Evolutionary conservation across 108 stramenopile species (phyloP).

Genomic region (Nitzschia putrida): DNA sequence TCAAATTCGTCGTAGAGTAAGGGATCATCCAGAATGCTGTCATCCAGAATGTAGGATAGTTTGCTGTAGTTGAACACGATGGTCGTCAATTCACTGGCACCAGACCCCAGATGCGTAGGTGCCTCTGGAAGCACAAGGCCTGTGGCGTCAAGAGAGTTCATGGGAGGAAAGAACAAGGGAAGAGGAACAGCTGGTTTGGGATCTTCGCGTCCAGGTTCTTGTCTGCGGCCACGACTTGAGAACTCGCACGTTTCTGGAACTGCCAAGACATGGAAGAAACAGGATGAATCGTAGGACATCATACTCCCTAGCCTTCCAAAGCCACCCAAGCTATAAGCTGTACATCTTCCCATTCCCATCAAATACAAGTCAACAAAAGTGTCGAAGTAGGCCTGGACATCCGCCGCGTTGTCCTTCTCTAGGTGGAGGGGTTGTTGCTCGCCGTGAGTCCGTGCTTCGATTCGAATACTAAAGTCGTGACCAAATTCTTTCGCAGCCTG

Average conservation of each 20-base stretch:
- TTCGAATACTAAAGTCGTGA: constrained; percentile 2
- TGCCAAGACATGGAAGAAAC: constrained; percentile 12
- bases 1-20: constrained; percentile 15
- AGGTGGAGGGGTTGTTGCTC: constrained; percentile 46
- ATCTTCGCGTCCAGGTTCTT: not conserved
- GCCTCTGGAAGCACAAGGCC: too few relatives aligned
- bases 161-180: constrained; percentile 18
- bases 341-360: constrained; percentile 39
- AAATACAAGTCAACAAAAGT: constrained; percentile 51
- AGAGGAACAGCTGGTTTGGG: not conserved
- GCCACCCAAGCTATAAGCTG: constrained; percentile 34
- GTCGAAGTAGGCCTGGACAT: constrained; percentile 32
- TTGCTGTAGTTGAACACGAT: constrained; percentile 13
- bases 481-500: constrained; percentile 26
- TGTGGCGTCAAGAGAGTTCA: not conserved
- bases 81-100: not conserved
- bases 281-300: constrained; percentile 32
- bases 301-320: constrained; percentile 35
- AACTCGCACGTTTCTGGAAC: constrained; percentile 19
- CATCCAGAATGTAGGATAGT: constrained; percentile 11
- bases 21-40: not conserved
- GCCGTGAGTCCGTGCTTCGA: constrained; percentile 9
- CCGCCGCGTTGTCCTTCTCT: constrained; percentile 22
- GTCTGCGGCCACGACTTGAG: not conserved
- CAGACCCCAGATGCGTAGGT: too few relatives aligned